Conservation (phyloP, 305 asterid species). For the Ajuga reptans region DNA sequence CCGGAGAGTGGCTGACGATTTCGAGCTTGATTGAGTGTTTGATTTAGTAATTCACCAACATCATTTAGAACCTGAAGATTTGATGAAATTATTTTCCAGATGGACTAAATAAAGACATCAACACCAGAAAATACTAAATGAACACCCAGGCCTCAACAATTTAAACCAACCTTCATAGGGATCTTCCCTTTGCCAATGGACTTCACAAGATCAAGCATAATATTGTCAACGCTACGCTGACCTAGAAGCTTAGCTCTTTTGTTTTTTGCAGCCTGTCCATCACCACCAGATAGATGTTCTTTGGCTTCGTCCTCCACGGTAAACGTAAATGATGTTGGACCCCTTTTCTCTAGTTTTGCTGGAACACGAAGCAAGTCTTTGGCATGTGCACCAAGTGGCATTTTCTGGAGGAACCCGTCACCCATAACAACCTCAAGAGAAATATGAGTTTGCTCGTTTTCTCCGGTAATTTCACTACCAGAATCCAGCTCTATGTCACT, state of each 20-base stretch:
- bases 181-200: constrained; percentile 76
- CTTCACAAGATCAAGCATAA: constrained; percentile 81
- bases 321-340: constrained; percentile 63
- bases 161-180: constrained; percentile 64
- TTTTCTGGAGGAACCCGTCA: constrained; percentile 40
- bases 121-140: neutral
- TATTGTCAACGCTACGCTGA: constrained; percentile 51
- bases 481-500: constrained; percentile 47
- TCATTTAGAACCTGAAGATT: constrained; percentile 75
- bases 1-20: constrained; percentile 80
- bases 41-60: constrained; percentile 63
- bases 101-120: neutral
- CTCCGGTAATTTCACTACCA: constrained; percentile 40
- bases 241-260: constrained; percentile 56
- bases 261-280: constrained; percentile 43
- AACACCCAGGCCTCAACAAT: neutral
- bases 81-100: constrained; percentile 19
- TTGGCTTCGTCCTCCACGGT: constrained; percentile 61
- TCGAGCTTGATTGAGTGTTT: constrained; percentile 64
- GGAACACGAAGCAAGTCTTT: constrained; percentile 78
- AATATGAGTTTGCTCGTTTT: constrained; percentile 51
- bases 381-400: constrained; percentile 32
- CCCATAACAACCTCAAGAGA: constrained; percentile 70
- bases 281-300: constrained; percentile 32
- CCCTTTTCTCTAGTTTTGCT: constrained; percentile 66